Base-by-base conservation (phyloP, 1,284 basidiomycete species). In the Tranzscheliella williamsii region DNA sequence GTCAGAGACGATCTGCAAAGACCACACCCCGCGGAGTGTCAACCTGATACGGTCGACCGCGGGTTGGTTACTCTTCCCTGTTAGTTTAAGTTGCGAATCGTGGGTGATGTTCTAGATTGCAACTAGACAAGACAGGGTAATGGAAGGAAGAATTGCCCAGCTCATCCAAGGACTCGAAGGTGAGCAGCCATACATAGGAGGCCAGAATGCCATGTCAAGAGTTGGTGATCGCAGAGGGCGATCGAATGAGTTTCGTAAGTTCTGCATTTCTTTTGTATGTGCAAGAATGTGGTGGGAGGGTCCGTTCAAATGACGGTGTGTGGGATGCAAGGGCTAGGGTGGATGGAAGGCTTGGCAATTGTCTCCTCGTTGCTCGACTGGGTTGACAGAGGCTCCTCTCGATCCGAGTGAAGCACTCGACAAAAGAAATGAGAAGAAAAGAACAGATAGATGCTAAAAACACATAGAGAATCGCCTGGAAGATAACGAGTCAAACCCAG, bases 1-100 rank as follows among this genome's bases (percentile, higher is more conserved):
- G 16, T 56, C 49, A 32, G 47, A 53, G 50, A 43, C 66, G 69
- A 71, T 71, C 69, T 71, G 69, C 69, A 67, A 65, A 33, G 9
- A 33, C 32, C 13, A 33, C 16, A 33, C 32, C 13, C 7, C 32
- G 32, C 8, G 32, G 7, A 9, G 7, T 8, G 13, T 16, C 27
- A 29, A 9, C 27, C n/a, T 29, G 27, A 29, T 29, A 9, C n/a
- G n/a, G 27, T 29, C 27, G 27, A 29, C 18, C 32, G n/a, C n/a
- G n/a, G n/a, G n/a, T n/a, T n/a, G n/a, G n/a, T 54, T 31, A 31
- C 40, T 70, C 20, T 68, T 34, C 54, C 66, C 69, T 71, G 62
- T 51, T 57, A 49, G 58, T 68, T 71, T 71, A 68, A 66, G 68
- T 66, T 47, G 35, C 46, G 54, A 20, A 48, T 42, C 47, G 61